These are phyloP conservation scores for Paraglomus occultum DNA, from an alignment of 192 early-diverging fungal genomes.

Conservation along the genomic window DNA sequence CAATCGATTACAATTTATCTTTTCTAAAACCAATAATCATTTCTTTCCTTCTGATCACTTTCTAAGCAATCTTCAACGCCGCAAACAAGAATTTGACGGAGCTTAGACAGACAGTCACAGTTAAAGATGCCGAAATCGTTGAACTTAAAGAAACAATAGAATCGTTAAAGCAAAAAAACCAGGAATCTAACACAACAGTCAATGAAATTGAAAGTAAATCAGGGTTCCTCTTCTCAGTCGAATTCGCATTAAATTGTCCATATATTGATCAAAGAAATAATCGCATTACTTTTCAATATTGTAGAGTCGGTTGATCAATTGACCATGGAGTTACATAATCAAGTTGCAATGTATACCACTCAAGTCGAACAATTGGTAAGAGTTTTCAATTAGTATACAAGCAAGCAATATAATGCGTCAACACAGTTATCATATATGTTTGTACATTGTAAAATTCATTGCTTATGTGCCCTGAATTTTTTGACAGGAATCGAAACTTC, in stretches of 20 bases:
- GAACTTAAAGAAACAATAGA: constrained; percentile 37
- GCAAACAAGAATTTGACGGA: constrained; percentile 56
- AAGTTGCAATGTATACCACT: constrained; percentile 34
- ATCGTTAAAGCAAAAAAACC: constrained; percentile 32
- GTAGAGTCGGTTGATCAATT: constrained; percentile 39
- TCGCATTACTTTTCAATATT: not conserved
- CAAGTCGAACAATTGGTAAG: constrained; percentile 46
- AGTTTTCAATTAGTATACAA: not conserved
- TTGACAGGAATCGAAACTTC: constrained; percentile 46
- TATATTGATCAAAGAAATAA: not conserved
- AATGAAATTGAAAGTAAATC: constrained; percentile 31
- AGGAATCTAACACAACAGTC: constrained; percentile 22
- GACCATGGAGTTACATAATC: constrained; percentile 39
- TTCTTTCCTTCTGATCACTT: not conserved
- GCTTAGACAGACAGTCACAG: constrained; percentile 45
- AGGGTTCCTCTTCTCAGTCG: too few relatives aligned
- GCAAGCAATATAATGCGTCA: not conserved
- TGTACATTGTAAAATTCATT: constrained; percentile 5
- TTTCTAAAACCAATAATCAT: not conserved
- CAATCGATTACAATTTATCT: not conserved
- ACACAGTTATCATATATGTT: not conserved
- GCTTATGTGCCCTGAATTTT: not conserved
- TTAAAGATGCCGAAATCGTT: constrained; percentile 45
- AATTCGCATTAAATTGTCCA: too few relatives aligned
- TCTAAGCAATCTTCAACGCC: constrained; percentile 50